These are phyloP conservation scores for Colletotrichum tropicicola DNA, from an alignment of 2,329 filamentous ascomycete species.

Conservation along the genomic window DNA sequence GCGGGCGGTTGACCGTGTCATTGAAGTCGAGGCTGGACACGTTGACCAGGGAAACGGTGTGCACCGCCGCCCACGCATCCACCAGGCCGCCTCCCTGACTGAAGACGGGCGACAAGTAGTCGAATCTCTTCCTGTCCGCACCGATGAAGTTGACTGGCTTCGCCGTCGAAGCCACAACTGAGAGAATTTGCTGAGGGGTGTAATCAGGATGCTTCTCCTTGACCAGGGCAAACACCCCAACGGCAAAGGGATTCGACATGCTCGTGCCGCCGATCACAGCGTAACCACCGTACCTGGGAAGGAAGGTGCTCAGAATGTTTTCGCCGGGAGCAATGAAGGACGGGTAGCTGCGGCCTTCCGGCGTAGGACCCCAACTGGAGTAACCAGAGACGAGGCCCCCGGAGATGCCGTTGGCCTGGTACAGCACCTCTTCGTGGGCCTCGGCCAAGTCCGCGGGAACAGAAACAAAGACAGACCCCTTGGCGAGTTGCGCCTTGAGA, in stretches of 20 bases:
- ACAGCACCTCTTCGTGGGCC: neutral
- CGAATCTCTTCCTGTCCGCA: neutral
- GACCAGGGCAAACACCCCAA: slow-evolving; percentile 28
- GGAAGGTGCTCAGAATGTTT: slow-evolving; percentile 31
- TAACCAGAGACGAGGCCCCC: slow-evolving; percentile 5
- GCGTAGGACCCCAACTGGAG: slow-evolving; percentile 28
- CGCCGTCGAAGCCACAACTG: neutral
- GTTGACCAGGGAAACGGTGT: neutral
- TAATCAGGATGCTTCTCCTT: neutral
- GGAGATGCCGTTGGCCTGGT: neutral
- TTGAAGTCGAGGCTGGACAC: neutral
- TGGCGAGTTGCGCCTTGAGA: neutral
- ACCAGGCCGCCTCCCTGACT: neutral
- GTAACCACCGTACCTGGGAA: slow-evolving; percentile 11
- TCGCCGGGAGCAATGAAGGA: slow-evolving; percentile 32
- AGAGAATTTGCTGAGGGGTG: neutral
- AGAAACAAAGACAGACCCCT: neutral
- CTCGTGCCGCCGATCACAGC: slow-evolving; percentile 30
- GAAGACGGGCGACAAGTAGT: neutral
- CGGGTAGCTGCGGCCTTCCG: slow-evolving; percentile 29
- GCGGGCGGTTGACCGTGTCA: neutral
- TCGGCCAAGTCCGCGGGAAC: neutral
- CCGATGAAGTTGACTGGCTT: neutral
- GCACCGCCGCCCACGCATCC: neutral
- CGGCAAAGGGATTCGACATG: slow-evolving; percentile 31